Conservation (phyloP, 2,329 filamentous ascomycete species). For the Colletotrichum karsti region DNA sequence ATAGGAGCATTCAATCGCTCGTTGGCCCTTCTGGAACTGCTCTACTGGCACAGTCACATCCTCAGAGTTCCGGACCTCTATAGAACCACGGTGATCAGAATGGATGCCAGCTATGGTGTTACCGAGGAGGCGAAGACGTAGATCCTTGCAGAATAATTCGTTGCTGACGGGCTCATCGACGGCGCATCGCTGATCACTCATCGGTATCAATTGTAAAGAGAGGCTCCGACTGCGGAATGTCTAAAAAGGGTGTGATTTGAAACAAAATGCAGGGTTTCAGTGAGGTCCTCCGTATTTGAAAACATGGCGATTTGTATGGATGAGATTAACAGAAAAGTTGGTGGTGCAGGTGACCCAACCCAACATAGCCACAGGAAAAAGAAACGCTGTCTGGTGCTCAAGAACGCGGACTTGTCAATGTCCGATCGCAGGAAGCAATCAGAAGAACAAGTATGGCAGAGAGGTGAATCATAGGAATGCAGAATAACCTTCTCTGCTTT, state of each 20-base stretch:
- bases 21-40: background rate
- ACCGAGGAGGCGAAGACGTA: conserved; percentile 3
- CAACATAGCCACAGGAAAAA: conserved; percentile 21
- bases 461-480: no score
- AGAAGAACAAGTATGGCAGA: no score
- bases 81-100: conserved; percentile 4
- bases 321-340: background rate
- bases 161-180: background rate
- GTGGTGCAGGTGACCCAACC: conserved; percentile 12
- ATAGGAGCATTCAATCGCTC: background rate
- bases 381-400: background rate
- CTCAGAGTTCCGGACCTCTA: background rate
- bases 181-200: background rate
- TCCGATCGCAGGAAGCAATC: no score
- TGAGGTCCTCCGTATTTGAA: background rate
- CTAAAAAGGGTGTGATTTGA: background rate
- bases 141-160: background rate
- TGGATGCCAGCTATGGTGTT: background rate
- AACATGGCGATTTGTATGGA: background rate
- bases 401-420: no score
- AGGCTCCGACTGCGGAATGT: background rate
- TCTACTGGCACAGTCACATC: background rate
- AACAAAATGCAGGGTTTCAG: background rate
- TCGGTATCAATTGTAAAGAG: background rate
- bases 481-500: no score